Base-by-base conservation (phyloP, 2,329 filamentous ascomycete species). In the Fusarium dlaminii region DNA sequence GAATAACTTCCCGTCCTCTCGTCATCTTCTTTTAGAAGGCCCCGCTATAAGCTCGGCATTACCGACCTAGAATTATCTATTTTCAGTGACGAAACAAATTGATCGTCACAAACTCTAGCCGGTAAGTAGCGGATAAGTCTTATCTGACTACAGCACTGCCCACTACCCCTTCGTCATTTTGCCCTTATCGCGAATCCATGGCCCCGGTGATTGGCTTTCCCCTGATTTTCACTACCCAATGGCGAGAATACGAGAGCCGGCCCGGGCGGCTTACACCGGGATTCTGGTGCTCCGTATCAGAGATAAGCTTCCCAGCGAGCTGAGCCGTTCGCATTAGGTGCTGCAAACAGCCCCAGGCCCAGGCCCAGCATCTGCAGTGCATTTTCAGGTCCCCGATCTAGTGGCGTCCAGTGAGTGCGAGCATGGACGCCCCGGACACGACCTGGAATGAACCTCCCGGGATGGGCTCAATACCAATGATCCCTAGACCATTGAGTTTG, bases 241-340 rank as follows among this genome's bases (percentile, higher is more conserved):
- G 70, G 70, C 51, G 58, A 64, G 68, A 70, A 75, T 70, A 77
- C 71, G 74, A 78, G 75, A 72, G 72, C 77, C 77, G 77, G 77
- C 62, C 77, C 77, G 77, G 67, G 77, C 75, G 75, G 75, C 75
- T 75, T 79, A 77, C 68, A 65, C 69, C 63, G 66, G 48, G 59
- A 61, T 71, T 68, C 71, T 72, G 68, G 48, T 63, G 52, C 57
- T 63, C 67, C 66, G 73, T 76, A 67, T 72, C 70, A 74, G 59
- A 51, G 56, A 68, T 68, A 68, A 68, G 66, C 63, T 61, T 46
- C 63, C 59, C 60, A 56, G 59, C 29, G n/a, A 43, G 58, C 42
- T 51, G 59, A 63, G 73, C 34, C 42, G 48, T 59, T 74, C 45
- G 70, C 64, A 76, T 49, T 22, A 11, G 29, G 46, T 51, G 62